phyloP scores from a whole-genome alignment of 495 filamentous ascomycete genomes.

The Pyronema domesticum region DNA sequence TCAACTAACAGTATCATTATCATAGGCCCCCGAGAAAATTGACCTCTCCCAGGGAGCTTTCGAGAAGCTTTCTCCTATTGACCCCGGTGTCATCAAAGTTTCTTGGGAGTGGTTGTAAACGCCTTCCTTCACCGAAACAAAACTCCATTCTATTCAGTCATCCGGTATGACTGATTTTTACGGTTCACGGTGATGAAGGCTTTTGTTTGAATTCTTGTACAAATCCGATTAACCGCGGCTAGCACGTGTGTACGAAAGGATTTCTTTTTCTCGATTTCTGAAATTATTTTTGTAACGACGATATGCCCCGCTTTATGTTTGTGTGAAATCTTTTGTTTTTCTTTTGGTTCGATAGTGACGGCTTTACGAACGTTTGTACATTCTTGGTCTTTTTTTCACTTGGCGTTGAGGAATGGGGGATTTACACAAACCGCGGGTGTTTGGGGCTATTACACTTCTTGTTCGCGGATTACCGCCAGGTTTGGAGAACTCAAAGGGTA shows the following conservation, averaged over 20 bases:
- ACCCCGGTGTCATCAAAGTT: background rate
- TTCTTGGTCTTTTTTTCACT: too few relatives aligned
- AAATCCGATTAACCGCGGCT: background rate
- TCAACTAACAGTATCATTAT: slow-evolving; percentile 1
- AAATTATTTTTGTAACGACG: background rate
- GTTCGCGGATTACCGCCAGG: too few relatives aligned
- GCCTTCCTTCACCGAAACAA: background rate
- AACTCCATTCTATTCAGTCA: background rate
- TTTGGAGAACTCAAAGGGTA: too few relatives aligned
- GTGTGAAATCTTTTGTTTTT: background rate
- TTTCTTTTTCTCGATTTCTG: background rate
- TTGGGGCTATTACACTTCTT: too few relatives aligned
- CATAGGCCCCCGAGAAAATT: background rate
- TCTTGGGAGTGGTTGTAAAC: background rate
- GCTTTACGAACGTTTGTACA: too few relatives aligned
- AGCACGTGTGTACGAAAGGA: background rate
- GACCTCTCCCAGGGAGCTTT: slow-evolving; percentile 12
- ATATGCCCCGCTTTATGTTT: background rate
- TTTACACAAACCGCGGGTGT: too few relatives aligned
- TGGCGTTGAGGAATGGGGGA: too few relatives aligned
- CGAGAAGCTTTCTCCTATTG: background rate
- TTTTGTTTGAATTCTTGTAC: background rate
- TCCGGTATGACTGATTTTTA: background rate
- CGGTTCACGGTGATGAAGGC: background rate
- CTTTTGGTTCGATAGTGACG: too few relatives aligned